Evolutionary conservation across 345 rosid species (phyloP).

Genomic region (Zanthoxylum bungeanum): DNA sequence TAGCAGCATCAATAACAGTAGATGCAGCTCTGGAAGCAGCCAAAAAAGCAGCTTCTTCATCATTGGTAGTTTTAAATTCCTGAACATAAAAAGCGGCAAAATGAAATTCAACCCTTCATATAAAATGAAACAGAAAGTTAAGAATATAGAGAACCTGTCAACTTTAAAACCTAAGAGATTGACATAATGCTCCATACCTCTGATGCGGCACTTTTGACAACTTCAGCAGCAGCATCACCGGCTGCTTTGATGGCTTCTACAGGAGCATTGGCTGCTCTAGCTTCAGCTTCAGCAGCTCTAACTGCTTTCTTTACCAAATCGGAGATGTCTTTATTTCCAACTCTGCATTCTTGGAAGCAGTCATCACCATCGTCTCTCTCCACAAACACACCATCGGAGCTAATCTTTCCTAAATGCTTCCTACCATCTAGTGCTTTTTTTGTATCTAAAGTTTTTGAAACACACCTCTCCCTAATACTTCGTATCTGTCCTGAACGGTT

Average conservation of each 20-base stretch:
- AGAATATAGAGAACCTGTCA: neutral
- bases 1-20: slow-evolving; percentile 91
- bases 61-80: slow-evolving; percentile 65
- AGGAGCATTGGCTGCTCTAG: slow-evolving; percentile 82
- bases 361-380: slow-evolving; percentile 76
- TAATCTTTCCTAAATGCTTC: slow-evolving; percentile 36
- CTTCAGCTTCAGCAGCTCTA: slow-evolving; percentile 95
- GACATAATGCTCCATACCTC: slow-evolving; percentile 46
- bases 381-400: slow-evolving; percentile 35
- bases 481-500: slow-evolving; percentile 48
- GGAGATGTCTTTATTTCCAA: slow-evolving; percentile 77
- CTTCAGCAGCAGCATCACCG: slow-evolving; percentile 93
- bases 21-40: slow-evolving; percentile 92
- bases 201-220: slow-evolving; percentile 84
- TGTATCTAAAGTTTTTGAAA: slow-evolving; percentile 43
- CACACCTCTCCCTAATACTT: slow-evolving; percentile 48
- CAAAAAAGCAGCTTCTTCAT: slow-evolving; percentile 84
- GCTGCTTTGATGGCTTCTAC: slow-evolving; percentile 89
- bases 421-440: slow-evolving; percentile 52
- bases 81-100: slow-evolving; percentile 21
- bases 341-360: slow-evolving; percentile 70
- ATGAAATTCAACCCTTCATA: neutral
- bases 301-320: slow-evolving; percentile 81
- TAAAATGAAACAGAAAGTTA: neutral
- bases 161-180: neutral